phyloP scores from a whole-genome alignment of 306 rosid genomes.

The Alnus glutinosa region DNA sequence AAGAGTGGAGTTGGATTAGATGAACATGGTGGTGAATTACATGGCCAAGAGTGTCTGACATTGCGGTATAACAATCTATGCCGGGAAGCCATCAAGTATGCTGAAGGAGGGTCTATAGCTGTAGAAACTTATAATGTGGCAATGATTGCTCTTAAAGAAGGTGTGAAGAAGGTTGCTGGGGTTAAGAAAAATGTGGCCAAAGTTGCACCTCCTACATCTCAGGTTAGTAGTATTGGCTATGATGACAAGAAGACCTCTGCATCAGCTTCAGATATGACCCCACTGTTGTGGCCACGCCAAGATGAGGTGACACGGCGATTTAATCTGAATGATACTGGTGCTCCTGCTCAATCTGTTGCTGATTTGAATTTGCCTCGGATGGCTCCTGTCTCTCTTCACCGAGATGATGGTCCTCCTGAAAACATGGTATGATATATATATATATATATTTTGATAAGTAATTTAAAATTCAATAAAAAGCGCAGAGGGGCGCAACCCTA shows the following conservation, averaged over 20 bases:
- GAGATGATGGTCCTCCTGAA: constrained; percentile 78
- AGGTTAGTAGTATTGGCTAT: constrained; percentile 49
- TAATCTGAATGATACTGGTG: constrained; percentile 78
- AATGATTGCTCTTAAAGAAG: constrained; percentile 67
- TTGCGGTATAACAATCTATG: constrained; percentile 69
- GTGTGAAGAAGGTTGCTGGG: constrained; percentile 65
- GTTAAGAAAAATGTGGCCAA: constrained; percentile 69
- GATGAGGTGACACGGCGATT: constrained; percentile 72
- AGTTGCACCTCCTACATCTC: constrained; percentile 62
- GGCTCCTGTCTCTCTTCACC: constrained; percentile 87
- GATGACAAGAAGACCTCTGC: constrained; percentile 61
- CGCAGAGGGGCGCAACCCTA: too few species aligned
- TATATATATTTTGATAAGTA: too few species aligned
- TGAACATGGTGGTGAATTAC: constrained; percentile 59
- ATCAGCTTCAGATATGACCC: constrained; percentile 63
- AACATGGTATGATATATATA: constrained; percentile 47
- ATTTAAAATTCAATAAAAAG: too few species aligned
- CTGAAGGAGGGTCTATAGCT: constrained; percentile 85
- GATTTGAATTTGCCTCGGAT: constrained; percentile 85
- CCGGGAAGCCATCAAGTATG: constrained; percentile 78
- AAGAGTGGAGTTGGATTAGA: constrained; percentile 57
- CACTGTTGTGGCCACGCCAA: constrained; percentile 85
- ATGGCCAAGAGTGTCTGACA: constrained; percentile 63
- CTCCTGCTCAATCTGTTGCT: constrained; percentile 59
- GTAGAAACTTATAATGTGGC: constrained; percentile 77